Conservation (phyloP, 2,329 filamentous ascomycete species). For the Diaporthe capsici region DNA sequence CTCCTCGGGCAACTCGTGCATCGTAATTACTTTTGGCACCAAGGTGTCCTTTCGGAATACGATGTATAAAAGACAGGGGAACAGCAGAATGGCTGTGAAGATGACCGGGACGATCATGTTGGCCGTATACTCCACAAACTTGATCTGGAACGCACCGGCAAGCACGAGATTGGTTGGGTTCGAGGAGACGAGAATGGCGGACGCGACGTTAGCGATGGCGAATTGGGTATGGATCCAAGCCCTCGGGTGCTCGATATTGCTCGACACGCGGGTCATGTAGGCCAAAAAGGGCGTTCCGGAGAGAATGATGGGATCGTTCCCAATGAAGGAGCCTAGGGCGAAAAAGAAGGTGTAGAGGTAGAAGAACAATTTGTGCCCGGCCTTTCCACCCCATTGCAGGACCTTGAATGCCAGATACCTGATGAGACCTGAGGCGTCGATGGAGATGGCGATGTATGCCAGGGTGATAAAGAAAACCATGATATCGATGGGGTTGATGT, state of each 20-base stretch:
- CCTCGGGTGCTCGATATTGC: slow-evolving; percentile 78
- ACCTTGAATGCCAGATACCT: slow-evolving; percentile 79
- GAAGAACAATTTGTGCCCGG: slow-evolving; percentile 78
- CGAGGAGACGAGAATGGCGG: slow-evolving; percentile 82
- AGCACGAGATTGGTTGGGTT: slow-evolving; percentile 84
- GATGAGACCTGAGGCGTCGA: slow-evolving; percentile 82
- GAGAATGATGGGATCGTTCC: slow-evolving; percentile 82
- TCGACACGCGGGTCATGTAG: slow-evolving; percentile 83
- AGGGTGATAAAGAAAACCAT: slow-evolving; percentile 82
- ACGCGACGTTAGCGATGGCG: slow-evolving; percentile 79
- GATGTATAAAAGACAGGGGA: slow-evolving; percentile 78
- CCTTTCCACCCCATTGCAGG: slow-evolving; percentile 74
- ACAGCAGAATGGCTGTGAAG: slow-evolving; percentile 76
- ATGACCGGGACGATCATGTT: slow-evolving; percentile 83
- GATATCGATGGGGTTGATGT: slow-evolving; percentile 79
- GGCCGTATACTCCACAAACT: slow-evolving; percentile 81
- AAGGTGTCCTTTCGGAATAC: slow-evolving; percentile 75
- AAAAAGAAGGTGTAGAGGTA: slow-evolving; percentile 84
- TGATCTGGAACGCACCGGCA: slow-evolving; percentile 79
- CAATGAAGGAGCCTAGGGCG: slow-evolving; percentile 75
- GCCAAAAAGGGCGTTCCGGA: slow-evolving; percentile 82
- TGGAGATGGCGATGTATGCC: slow-evolving; percentile 83
- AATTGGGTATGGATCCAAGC: slow-evolving; percentile 84
- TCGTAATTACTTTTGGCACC: slow-evolving; percentile 75
- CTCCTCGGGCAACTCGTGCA: slow-evolving; percentile 76